phyloP scores from a whole-genome alignment of 2,329 filamentous ascomycete genomes.

The Blastomyces percursus region DNA sequence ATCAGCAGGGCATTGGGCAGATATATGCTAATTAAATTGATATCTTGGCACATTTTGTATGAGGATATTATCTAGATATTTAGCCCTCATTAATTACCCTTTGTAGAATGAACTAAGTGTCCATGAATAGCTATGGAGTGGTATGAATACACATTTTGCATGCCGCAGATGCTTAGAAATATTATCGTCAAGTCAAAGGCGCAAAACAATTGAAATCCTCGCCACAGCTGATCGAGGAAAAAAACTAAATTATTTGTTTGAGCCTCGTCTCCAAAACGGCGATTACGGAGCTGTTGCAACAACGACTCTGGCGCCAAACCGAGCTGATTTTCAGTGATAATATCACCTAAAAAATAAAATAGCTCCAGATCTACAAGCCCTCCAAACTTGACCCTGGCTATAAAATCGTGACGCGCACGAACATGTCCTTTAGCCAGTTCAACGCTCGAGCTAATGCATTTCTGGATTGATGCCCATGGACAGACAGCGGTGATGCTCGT shows the following conservation, averaged over 20 bases:
- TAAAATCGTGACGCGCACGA: neutral
- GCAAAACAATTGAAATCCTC: no score
- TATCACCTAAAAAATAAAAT: no score
- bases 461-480: neutral
- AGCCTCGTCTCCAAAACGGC: no score
- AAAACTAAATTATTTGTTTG: no score
- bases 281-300: no score
- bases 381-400: neutral
- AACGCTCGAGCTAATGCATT: neutral
- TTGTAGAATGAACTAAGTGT: neutral
- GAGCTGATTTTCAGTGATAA: no score
- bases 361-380: neutral
- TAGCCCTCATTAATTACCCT: neutral
- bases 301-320: no score
- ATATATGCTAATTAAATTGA: neutral
- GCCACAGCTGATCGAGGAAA: no score
- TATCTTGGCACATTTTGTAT: neutral
- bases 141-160: neutral
- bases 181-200: no score
- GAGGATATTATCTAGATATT: neutral
- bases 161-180: no score
- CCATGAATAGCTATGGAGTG: neutral
- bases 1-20: neutral
- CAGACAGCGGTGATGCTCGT: neutral
- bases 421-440: neutral